A percentile compares a stretch with the other conserved stretches of the same genome.
Conservation (phyloP, 768 basidiomycete genomes). For the Dentipellis sp. region DNA sequence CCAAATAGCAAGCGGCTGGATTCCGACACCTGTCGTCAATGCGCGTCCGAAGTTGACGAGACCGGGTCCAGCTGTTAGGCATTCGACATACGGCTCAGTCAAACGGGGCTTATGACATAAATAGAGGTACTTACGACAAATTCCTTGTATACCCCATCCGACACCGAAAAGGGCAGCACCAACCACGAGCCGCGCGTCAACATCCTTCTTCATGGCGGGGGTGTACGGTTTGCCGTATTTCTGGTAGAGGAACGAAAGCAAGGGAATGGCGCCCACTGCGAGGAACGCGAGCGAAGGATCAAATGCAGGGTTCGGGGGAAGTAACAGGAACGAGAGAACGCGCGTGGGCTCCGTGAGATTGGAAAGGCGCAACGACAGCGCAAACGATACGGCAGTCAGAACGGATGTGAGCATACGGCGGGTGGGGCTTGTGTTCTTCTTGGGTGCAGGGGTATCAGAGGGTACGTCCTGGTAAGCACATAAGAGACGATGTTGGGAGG, state of each 20-base stretch:
- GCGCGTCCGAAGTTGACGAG: constrained; percentile 51
- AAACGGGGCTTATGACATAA: background rate
- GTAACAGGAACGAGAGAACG: constrained; percentile 43
- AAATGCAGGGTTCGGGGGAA: constrained; percentile 40
- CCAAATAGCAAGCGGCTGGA: constrained; percentile 31
- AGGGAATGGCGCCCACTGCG: constrained; percentile 42
- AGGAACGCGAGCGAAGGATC: constrained; percentile 49
- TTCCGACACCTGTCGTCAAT: constrained; percentile 25
- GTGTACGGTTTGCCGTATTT: constrained; percentile 28
- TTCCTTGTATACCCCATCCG: constrained; percentile 52
- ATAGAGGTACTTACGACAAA: constrained; percentile 50
- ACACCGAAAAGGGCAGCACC: constrained; percentile 52
- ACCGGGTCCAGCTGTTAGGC: constrained; percentile 45
- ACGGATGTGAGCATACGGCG: constrained; percentile 26
- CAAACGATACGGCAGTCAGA: constrained; percentile 39
- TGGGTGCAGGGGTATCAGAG: background rate
- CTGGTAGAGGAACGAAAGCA: constrained; percentile 35
- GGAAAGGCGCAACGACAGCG: constrained; percentile 43
- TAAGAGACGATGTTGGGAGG: background rate
- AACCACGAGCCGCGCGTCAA: constrained; percentile 37
- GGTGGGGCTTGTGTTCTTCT: background rate
- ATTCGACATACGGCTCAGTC: background rate
- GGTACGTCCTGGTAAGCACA: background rate
- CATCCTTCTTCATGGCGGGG: constrained; percentile 24
- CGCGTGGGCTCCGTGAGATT: constrained; percentile 40